phyloP scores from a whole-genome alignment of 441 rosid genomes.

The Syzygium malaccense region DNA sequence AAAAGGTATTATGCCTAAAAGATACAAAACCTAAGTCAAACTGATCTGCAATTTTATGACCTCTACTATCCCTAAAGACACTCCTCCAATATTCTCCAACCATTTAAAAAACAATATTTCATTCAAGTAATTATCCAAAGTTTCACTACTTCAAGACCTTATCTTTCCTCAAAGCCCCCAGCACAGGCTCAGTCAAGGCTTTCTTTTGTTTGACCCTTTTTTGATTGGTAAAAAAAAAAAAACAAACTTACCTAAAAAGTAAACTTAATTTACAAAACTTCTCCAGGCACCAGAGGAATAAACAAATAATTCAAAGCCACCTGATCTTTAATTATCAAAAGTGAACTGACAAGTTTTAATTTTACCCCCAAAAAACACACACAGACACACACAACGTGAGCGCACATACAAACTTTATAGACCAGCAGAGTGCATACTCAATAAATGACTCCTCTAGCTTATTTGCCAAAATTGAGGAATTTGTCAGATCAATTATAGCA shows the following conservation, averaged over 20 bases:
- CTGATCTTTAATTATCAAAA: neutral
- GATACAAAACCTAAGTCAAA: neutral
- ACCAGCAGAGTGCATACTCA: conserved; percentile 39
- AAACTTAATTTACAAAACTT: neutral
- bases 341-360: neutral
- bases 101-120: neutral
- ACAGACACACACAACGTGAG: neutral
- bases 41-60: neutral
- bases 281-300: neutral
- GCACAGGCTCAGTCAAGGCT: neutral
- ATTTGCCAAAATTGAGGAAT: conserved; percentile 57
- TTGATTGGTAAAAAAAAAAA: neutral
- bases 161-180: neutral
- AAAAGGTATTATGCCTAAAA: neutral
- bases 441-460: conserved; percentile 91
- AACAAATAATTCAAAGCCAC: neutral
- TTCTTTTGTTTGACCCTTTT: neutral
- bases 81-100: neutral
- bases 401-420: neutral
- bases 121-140: neutral
- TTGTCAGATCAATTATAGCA: conserved; percentile 89
- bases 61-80: neutral
- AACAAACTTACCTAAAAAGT: neutral
- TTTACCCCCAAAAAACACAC: neutral
- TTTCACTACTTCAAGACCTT: neutral